Percentiles rank a stretch among this genome's conserved stretches.
phyloP scores from a whole-genome alignment of 2,329 filamentous ascomycete species.

The Bipolaris bicolor region DNA sequence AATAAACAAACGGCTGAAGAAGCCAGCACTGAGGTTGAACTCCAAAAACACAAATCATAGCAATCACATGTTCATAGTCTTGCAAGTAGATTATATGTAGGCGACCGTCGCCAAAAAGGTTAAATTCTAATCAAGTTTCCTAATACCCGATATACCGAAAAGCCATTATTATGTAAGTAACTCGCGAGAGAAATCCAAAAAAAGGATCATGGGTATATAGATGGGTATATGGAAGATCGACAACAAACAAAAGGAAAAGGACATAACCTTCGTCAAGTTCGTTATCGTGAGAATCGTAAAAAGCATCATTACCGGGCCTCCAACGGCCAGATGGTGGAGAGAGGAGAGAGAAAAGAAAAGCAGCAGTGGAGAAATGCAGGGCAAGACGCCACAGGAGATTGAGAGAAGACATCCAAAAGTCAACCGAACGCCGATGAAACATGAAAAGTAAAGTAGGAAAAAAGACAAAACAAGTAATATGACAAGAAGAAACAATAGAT shows the following conservation, averaged over 20 bases:
- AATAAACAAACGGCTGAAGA: no score
- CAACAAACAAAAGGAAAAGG: constrained; percentile 15
- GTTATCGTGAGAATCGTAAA: constrained; percentile 17
- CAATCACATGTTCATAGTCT: neutral
- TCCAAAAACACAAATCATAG: neutral
- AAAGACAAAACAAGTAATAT: neutral
- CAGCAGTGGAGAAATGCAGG: neutral
- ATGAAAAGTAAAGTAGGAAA: neutral
- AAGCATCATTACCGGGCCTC: constrained; percentile 14
- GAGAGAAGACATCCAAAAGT: constrained; percentile 1
- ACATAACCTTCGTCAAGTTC: constrained; percentile 14
- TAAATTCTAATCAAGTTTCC: constrained; percentile 7
- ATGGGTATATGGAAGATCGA: constrained; percentile 12
- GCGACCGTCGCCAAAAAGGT: constrained; percentile 1
- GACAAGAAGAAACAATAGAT: neutral
- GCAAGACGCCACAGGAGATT: neutral
- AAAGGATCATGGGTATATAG: constrained; percentile 12
- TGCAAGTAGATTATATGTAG: neutral
- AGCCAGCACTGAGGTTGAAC: no score
- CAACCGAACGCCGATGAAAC: constrained; percentile 2
- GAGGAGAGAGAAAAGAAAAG: neutral
- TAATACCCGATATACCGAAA: constrained; percentile 9
- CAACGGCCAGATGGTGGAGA: constrained; percentile 9
- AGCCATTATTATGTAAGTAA: constrained; percentile 2
- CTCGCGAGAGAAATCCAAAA: constrained; percentile 4